These are phyloP conservation scores for Gardenia jasminoides DNA, from an alignment of 257 asterid species.

Conservation along the genomic window DNA sequence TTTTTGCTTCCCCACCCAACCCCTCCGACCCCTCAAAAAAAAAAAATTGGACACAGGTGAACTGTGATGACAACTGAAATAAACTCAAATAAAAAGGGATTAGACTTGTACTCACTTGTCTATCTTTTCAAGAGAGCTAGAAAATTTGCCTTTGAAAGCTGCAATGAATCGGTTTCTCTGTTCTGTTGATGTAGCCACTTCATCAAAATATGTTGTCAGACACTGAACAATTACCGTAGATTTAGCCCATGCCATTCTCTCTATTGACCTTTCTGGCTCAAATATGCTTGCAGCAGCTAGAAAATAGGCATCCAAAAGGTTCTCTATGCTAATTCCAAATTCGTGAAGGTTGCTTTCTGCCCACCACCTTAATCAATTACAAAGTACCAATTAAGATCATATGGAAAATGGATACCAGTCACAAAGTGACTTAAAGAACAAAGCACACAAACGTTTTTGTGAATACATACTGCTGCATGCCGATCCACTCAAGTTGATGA, in stretches of 20 bases:
- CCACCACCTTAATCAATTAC: slow-evolving; percentile 36
- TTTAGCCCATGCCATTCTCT: slow-evolving; percentile 45
- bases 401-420: neutral
- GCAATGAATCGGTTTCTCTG: neutral
- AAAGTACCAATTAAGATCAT: neutral
- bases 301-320: slow-evolving; percentile 35
- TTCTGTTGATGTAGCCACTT: neutral
- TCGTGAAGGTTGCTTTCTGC: slow-evolving; percentile 20
- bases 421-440: neutral
- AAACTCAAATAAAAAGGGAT: too few species aligned
- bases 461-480: slow-evolving; percentile 30
- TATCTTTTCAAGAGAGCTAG: neutral
- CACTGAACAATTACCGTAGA: slow-evolving; percentile 28
- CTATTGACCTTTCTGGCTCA: slow-evolving; percentile 35
- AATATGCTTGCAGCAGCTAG: slow-evolving; percentile 40
- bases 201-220: slow-evolving; percentile 22
- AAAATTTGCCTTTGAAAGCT: neutral
- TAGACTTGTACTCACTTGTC: slow-evolving; percentile 1
- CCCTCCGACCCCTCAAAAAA: too few species aligned
- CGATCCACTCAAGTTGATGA: slow-evolving; percentile 49
- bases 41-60: too few species aligned
- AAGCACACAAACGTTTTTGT: too few species aligned
- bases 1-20: too few species aligned
- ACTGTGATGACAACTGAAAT: too few species aligned
- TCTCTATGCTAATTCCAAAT: slow-evolving; percentile 34